Percentiles rank a stretch among this genome's conserved stretches.
Evolutionary conservation across 2,329 filamentous ascomycete species (phyloP).

Genomic region (Trichoderma sp.): DNA sequence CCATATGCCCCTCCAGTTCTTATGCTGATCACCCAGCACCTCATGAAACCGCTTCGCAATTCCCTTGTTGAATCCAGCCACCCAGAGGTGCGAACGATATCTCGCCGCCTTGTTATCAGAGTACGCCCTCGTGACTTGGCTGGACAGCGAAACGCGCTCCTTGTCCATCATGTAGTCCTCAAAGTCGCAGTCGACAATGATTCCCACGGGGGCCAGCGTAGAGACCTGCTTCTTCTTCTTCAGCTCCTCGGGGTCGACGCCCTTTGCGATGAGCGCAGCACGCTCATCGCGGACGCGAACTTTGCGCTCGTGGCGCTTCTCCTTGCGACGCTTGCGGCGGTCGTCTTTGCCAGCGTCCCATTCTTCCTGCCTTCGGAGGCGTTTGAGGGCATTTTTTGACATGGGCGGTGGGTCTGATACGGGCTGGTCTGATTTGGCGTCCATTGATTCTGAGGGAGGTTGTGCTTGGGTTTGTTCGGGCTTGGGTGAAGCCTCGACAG

Average conservation of each 20-base stretch:
- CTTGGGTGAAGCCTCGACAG: not conserved
- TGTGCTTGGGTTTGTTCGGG: not conserved
- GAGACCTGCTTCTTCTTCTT: slow-evolving; percentile 42
- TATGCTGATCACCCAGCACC: slow-evolving; percentile 70
- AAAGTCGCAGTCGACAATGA: slow-evolving; percentile 91
- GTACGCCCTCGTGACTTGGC: slow-evolving; percentile 86
- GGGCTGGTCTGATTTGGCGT: not conserved
- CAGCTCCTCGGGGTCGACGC: slow-evolving; percentile 46
- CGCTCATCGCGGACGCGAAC: slow-evolving; percentile 55
- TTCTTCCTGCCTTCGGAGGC: slow-evolving; percentile 68
- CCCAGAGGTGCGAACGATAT: slow-evolving; percentile 71
- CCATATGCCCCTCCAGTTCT: slow-evolving; percentile 76
- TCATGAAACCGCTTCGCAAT: slow-evolving; percentile 81
- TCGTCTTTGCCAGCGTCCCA: slow-evolving; percentile 75
- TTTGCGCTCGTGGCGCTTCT: slow-evolving; percentile 55
- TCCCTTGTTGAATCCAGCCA: slow-evolving; percentile 77
- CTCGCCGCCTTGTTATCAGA: slow-evolving; percentile 77
- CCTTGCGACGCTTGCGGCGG: slow-evolving; percentile 58
- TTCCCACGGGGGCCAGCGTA: slow-evolving; percentile 70
- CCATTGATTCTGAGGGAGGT: not conserved
- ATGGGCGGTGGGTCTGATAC: slow-evolving; percentile 44
- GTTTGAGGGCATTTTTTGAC: slow-evolving; percentile 88
- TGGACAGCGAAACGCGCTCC: slow-evolving; percentile 79
- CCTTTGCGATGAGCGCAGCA: slow-evolving; percentile 54
- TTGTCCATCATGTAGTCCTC: slow-evolving; percentile 87